phyloP scores from a whole-genome alignment of 129 eudicot species.

The Escallonia rubra region DNA sequence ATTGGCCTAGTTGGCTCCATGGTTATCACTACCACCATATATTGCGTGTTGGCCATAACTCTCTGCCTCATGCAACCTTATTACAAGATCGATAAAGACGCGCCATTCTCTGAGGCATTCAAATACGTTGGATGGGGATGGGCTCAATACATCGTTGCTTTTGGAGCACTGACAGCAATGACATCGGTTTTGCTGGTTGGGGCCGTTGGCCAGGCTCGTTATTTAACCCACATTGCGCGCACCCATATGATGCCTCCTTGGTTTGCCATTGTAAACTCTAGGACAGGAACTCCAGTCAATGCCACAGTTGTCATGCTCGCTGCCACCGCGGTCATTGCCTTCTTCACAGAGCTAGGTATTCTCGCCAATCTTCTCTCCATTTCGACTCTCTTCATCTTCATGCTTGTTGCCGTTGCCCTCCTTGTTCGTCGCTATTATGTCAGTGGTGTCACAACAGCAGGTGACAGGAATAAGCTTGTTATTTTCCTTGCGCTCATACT shows the following conservation, averaged over 20 bases:
- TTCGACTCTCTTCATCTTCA: slow-evolving; percentile 76
- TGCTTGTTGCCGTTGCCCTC: slow-evolving; percentile 77
- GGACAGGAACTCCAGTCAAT: slow-evolving; percentile 73
- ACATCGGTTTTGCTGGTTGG: slow-evolving; percentile 72
- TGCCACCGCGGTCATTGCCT: slow-evolving; percentile 58
- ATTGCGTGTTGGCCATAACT: slow-evolving; percentile 60
- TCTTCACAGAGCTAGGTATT: slow-evolving; percentile 58
- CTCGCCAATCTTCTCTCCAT: slow-evolving; percentile 66
- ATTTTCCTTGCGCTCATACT: slow-evolving; percentile 36
- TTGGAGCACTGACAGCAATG: slow-evolving; percentile 88
- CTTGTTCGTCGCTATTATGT: slow-evolving; percentile 78
- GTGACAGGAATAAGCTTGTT: slow-evolving; percentile 50
- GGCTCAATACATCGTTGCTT: slow-evolving; percentile 84
- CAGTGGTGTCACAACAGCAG: slow-evolving; percentile 39
- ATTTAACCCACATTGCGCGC: slow-evolving; percentile 81
- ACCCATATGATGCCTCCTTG: slow-evolving; percentile 91
- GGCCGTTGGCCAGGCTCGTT: slow-evolving; percentile 87
- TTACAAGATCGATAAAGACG: neutral
- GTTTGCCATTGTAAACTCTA: slow-evolving; percentile 60
- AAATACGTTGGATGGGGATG: slow-evolving; percentile 51
- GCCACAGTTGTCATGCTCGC: slow-evolving; percentile 56
- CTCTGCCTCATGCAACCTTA: slow-evolving; percentile 68
- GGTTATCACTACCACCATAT: slow-evolving; percentile 51
- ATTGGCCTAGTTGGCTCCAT: slow-evolving; percentile 83
- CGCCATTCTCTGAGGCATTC: slow-evolving; percentile 72